Evolutionary conservation across 1,284 basidiomycete species (phyloP), one percentile per base, ranked within the genome.

Genomic region (Ceratobasidium sp.): DNA sequence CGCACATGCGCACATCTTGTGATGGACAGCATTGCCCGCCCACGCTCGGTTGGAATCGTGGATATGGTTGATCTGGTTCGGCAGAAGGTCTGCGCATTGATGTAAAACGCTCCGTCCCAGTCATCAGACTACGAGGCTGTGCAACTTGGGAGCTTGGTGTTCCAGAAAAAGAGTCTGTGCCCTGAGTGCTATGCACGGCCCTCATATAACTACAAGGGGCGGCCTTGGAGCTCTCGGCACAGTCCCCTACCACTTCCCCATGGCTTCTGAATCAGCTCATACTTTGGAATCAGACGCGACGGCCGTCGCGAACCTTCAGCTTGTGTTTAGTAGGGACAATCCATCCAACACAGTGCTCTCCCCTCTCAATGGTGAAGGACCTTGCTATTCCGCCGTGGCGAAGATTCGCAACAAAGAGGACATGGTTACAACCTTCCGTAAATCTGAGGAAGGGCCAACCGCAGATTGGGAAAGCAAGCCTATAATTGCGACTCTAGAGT

Each of bases 271-370:
- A 55, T 35, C 50, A 2, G 42, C n/a, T 3, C 2, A n/a, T 29
- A 54, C 52, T 7, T 38, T 52, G 6, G 54, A 56, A 6, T 38
- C 54, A 17, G 64, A 53, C 8, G 38, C 42, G n/a, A 25, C 47
- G 7, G 31, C 6, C 25, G 6, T 49, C 20, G 25, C 62, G n/a
- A 65, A 65, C 52, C 64, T 55, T 15, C 40, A 55, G 12, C 64
- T 67, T 27, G 64, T 55, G 7, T 67, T 67, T 31, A 55, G 50
- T 20, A 65, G 54, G 13, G 62, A 65, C 29, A 65, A 65, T 29
- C 49, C 62, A n/a, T 65, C 62, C 22, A 65, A 65, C 27, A 52
- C 50, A 4, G 40, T 55, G 3, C 64, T 67, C 31, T 25, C 50
- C 3, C 50, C 64, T 2, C n/a, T 40, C n/a, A 42, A 34, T 32